These are phyloP conservation scores for Thecamonas trahens DNA, from an alignment of 78 protist genomes.

Conservation along the genomic window DNA sequence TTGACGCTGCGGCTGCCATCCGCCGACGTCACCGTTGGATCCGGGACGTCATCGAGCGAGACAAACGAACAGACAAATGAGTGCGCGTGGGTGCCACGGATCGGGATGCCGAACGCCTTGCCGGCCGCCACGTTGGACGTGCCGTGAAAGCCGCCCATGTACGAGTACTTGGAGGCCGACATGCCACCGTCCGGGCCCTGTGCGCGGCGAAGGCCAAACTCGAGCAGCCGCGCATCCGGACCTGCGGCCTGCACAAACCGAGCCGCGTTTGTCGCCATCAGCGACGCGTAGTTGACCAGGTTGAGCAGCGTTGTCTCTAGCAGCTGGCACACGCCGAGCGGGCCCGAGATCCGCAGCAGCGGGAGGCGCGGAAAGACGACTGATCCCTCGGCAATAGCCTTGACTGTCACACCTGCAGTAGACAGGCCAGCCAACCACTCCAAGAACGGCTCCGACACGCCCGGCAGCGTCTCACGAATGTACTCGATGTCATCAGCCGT, in stretches of 20 bases:
- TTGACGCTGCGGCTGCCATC: too few species aligned
- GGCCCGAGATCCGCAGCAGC: slow-evolving; percentile 81
- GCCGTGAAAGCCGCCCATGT: slow-evolving; percentile 85
- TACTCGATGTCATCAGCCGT: slow-evolving; percentile 44
- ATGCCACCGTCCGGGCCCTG: slow-evolving; percentile 68
- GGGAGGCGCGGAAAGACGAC: slow-evolving; percentile 76
- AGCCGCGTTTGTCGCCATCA: slow-evolving; percentile 84
- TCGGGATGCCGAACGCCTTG: slow-evolving; percentile 52
- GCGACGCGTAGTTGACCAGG: slow-evolving; percentile 72
- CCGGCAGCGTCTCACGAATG: slow-evolving; percentile 39
- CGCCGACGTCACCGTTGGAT: too few species aligned
- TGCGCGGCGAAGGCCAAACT: slow-evolving; percentile 89
- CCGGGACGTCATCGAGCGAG: slow-evolving; percentile 21
- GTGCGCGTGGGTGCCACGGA: slow-evolving; percentile 87
- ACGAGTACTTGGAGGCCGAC: slow-evolving; percentile 71
- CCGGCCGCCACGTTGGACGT: slow-evolving; percentile 73
- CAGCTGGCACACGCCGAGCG: slow-evolving; percentile 82
- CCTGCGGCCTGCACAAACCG: slow-evolving; percentile 74
- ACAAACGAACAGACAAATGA: slow-evolving; percentile 66
- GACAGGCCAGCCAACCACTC: slow-evolving; percentile 34
- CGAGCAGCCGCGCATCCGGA: slow-evolving; percentile 54
- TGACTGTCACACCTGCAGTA: slow-evolving; percentile 8
- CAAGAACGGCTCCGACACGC: slow-evolving; percentile 44
- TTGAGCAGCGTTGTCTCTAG: slow-evolving; percentile 83
- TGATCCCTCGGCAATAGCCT: slow-evolving; percentile 70